Percentiles rank a stretch among this genome's conserved stretches.
Conservation (phyloP, 441 rosid species). For the Lepidium campestre region DNA sequence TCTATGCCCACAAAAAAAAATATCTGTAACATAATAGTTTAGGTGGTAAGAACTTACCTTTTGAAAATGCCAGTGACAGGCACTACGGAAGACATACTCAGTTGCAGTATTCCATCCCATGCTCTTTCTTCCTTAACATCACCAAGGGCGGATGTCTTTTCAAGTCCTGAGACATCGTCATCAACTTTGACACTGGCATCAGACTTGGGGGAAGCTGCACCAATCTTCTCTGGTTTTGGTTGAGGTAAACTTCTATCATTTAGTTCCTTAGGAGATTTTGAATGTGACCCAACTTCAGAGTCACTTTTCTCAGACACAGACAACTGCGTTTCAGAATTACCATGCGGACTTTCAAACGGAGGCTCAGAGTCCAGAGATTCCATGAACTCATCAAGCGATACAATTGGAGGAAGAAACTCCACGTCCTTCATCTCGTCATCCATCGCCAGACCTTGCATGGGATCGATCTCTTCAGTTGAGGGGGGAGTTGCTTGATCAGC, state of each 20-base stretch:
- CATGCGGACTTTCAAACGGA: conserved; percentile 63
- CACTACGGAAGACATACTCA: conserved; percentile 43
- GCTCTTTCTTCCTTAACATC: conserved; percentile 38
- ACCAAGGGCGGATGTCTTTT: conserved; percentile 23
- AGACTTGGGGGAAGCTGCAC: conserved; percentile 15
- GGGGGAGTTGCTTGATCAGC: conserved; percentile 44
- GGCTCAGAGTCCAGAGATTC: conserved; percentile 86
- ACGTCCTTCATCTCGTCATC: conserved; percentile 81
- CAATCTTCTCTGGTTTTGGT: conserved; percentile 30
- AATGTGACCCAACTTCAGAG: conserved; percentile 23
- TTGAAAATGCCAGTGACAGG: conserved; percentile 61
- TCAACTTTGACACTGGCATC: neutral
- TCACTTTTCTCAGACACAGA: conserved; percentile 39
- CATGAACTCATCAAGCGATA: conserved; percentile 94
- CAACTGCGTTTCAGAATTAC: conserved; percentile 28
- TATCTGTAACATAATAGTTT: neutral
- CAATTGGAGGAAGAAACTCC: conserved; percentile 88
- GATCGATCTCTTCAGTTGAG: conserved; percentile 44
- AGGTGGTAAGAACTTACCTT: conserved; percentile 46
- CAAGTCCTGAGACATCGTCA: conserved; percentile 23
- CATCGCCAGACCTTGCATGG: conserved; percentile 46
- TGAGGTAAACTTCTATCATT: conserved; percentile 28
- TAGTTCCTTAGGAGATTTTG: conserved; percentile 34
- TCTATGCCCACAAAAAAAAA: neutral
- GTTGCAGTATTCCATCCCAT: conserved; percentile 84